phyloP scores from a whole-genome alignment of 225 moss, liverwort and hornwort species.

The Antitrichia curtipendula region DNA sequence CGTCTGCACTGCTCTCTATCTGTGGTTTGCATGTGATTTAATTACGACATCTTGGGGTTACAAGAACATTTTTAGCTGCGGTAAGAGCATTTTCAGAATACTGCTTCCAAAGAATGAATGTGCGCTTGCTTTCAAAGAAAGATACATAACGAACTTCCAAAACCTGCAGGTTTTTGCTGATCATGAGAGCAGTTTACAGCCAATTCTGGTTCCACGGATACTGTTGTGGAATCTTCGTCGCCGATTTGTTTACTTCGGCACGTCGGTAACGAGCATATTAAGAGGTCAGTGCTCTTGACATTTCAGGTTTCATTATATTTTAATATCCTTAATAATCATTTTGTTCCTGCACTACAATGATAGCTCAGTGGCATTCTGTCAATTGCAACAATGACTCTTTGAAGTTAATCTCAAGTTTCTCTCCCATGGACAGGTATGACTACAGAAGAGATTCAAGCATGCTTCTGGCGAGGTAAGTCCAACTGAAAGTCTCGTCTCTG shows the following conservation, averaged over 20 bases:
- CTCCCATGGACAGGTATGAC: conserved; percentile 26
- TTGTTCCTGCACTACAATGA: not conserved
- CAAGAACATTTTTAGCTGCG: not conserved
- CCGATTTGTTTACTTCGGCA: conserved; percentile 43
- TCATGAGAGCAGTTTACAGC: conserved; percentile 33
- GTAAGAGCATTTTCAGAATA: not conserved
- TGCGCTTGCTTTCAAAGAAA: not conserved
- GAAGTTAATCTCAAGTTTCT: not conserved
- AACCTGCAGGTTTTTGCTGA: conserved; percentile 38
- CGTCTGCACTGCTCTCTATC: not conserved
- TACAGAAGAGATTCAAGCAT: conserved; percentile 56
- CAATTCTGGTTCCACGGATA: conserved; percentile 20
- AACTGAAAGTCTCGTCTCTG: not conserved
- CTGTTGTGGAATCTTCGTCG: conserved; percentile 41
- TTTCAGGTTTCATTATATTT: not conserved
- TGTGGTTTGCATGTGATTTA: not conserved
- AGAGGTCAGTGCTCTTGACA: not conserved
- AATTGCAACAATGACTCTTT: not conserved
- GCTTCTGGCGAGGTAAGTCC: conserved; percentile 57
- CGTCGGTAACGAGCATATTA: conserved; percentile 34
- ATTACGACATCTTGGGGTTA: not conserved
- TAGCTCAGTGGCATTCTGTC: not conserved
- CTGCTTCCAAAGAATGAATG: not conserved
- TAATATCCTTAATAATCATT: not conserved
- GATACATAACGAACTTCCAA: not conserved